A percentile compares a stretch with the other conserved stretches of the same genome.
These are phyloP conservation scores for Solanum lycopersicoides DNA, from an alignment of 257 asterid genomes.

Conservation along the genomic window DNA sequence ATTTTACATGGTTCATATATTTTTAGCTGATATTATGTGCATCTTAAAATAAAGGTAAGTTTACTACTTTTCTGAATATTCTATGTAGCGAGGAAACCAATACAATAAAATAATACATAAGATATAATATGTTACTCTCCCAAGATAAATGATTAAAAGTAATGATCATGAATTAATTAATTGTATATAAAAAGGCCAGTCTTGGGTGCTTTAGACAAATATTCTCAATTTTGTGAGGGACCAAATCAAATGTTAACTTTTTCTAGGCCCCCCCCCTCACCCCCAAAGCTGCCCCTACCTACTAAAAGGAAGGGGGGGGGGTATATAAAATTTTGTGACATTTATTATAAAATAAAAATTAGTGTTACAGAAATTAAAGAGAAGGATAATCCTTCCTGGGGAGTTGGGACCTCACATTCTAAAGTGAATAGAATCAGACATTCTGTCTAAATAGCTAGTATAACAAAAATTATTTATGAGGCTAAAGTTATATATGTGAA, in stretches of 20 bases:
- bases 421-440: not conserved
- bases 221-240: not conserved
- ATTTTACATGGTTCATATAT: not conserved
- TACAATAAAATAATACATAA: not conserved
- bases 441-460: not conserved
- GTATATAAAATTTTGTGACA: not conserved
- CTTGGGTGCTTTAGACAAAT: not conserved
- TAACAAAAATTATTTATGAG: not conserved
- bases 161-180: not conserved
- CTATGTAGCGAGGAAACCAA: not conserved
- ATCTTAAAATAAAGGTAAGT: not conserved
- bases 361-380: not conserved
- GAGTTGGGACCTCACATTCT: not conserved
- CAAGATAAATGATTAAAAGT: not conserved
- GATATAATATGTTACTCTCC: not conserved
- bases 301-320: not conserved
- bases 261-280: not conserved
- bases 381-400: not conserved
- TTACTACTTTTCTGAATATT: not conserved
- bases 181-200: not conserved
- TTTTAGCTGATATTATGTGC: not conserved
- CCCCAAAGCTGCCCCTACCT: not conserved
- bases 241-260: not conserved
- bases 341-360: not conserved
- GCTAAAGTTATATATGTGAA: not conserved